These are phyloP conservation scores for Xeromyces bisporus DNA, from an alignment of 495 filamentous ascomycete genomes.

Conservation along the genomic window DNA sequence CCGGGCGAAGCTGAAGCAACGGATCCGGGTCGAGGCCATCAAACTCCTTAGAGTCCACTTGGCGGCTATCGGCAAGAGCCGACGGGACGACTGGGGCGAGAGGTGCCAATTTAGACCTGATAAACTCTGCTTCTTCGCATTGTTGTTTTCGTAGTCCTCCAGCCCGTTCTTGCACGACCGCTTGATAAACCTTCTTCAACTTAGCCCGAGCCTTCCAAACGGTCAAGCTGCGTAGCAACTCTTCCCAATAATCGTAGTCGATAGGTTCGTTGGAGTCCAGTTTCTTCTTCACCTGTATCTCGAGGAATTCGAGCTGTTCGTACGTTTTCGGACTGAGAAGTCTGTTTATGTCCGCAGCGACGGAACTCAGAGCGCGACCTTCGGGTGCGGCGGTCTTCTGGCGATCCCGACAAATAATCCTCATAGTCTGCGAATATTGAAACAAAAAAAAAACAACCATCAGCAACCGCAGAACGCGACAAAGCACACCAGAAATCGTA, in stretches of 20 bases:
- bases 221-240: slow-evolving; percentile 64
- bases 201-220: slow-evolving; percentile 87
- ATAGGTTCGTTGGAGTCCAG: slow-evolving; percentile 77
- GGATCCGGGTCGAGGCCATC: slow-evolving; percentile 51
- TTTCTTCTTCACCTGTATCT: slow-evolving; percentile 70
- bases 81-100: slow-evolving; percentile 16
- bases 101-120: slow-evolving; percentile 38
- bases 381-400: slow-evolving; percentile 49
- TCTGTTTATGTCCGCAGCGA: slow-evolving; percentile 74
- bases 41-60: slow-evolving; percentile 10
- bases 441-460: too few relatives aligned
- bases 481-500: too few relatives aligned
- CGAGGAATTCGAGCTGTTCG: slow-evolving; percentile 67
- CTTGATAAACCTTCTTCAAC: slow-evolving; percentile 62
- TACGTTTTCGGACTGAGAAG: slow-evolving; percentile 74
- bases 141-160: slow-evolving; percentile 50
- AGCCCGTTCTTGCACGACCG: slow-evolving; percentile 58
- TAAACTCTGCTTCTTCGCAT: slow-evolving; percentile 47
- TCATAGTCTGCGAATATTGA: slow-evolving; percentile 45
- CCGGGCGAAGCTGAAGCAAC: slow-evolving; percentile 45
- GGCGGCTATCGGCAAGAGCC: slow-evolving; percentile 3
- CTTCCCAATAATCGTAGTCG: slow-evolving; percentile 96
- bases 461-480: not conserved
- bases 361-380: slow-evolving; percentile 61
- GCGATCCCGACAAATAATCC: slow-evolving; percentile 66